A percentile compares a stretch with the other conserved stretches of the same genome.
These are phyloP conservation scores for Candida tibetensis DNA, from an alignment of 805 yeast genomes.

Conservation along the genomic window DNA sequence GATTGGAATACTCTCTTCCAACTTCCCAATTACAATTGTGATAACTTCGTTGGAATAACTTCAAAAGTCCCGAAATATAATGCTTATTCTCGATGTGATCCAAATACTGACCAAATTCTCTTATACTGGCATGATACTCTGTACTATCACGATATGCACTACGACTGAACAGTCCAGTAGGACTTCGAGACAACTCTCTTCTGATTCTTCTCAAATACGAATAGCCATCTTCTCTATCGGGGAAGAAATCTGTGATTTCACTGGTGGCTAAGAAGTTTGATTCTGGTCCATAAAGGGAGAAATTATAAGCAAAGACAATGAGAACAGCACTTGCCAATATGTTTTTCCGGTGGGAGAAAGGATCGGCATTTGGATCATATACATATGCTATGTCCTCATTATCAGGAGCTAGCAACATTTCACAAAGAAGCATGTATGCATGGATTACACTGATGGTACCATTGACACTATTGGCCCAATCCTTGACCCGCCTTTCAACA, in stretches of 20 bases:
- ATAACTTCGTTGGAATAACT: constrained; percentile 36
- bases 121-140: constrained; percentile 41
- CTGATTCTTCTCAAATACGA: constrained; percentile 50
- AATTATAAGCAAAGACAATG: constrained; percentile 54
- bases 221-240: constrained; percentile 49
- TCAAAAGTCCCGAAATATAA: constrained; percentile 55
- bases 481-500: constrained; percentile 9
- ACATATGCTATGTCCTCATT: constrained; percentile 44
- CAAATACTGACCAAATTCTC: constrained; percentile 40
- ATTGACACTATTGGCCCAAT: constrained; percentile 9
- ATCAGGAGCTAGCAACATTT: constrained; percentile 57
- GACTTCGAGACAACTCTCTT: constrained; percentile 32
- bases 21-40: constrained; percentile 51
- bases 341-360: constrained; percentile 39
- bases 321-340: constrained; percentile 40
- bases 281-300: constrained; percentile 48
- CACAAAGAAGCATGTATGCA: constrained; percentile 59
- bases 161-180: constrained; percentile 22
- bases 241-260: constrained; percentile 15
- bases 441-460: constrained; percentile 46
- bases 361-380: constrained; percentile 53
- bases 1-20: constrained; percentile 53
- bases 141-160: constrained; percentile 17
- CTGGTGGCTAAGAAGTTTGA: constrained; percentile 20
- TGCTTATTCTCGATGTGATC: constrained; percentile 41